Conservation (phyloP, 2,329 filamentous ascomycete species). For the Fusarium sp. region DNA sequence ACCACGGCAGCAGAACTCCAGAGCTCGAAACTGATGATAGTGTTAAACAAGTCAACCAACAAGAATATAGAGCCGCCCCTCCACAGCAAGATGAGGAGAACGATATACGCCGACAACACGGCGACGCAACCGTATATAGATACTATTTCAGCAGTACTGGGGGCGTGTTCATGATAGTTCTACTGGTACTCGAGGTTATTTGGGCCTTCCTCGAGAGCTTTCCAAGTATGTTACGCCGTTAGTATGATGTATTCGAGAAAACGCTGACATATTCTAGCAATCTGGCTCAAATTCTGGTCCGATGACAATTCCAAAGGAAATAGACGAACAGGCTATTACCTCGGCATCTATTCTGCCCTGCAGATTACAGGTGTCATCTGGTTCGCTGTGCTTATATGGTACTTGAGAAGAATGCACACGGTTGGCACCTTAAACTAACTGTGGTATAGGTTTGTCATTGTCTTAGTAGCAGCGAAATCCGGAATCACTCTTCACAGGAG, state of each 20-base stretch:
- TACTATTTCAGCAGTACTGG: slow-evolving; percentile 52
- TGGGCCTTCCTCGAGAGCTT: slow-evolving; percentile 50
- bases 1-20: background rate
- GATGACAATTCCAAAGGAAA: slow-evolving; percentile 36
- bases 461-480: slow-evolving; percentile 47
- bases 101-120: slow-evolving; percentile 48
- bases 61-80: slow-evolving; percentile 18
- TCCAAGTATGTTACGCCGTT: slow-evolving; percentile 42
- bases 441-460: slow-evolving; percentile 47
- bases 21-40: background rate
- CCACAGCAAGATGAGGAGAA: slow-evolving; percentile 1
- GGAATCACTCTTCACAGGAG: slow-evolving; percentile 46
- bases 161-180: slow-evolving; percentile 27
- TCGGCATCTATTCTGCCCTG: slow-evolving; percentile 46
- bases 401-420: background rate
- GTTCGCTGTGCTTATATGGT: slow-evolving; percentile 45
- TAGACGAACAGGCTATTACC: slow-evolving; percentile 35
- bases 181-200: slow-evolving; percentile 44
- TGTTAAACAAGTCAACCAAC: background rate
- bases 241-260: too few relatives aligned
- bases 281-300: slow-evolving; percentile 53
- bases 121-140: slow-evolving; percentile 48
- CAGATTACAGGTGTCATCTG: slow-evolving; percentile 42
- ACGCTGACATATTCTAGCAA: slow-evolving; percentile 30
- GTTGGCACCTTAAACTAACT: background rate